Evolutionary conservation across 2,329 filamentous ascomycete species (phyloP).

Genomic region (Fusarium sp.): DNA sequence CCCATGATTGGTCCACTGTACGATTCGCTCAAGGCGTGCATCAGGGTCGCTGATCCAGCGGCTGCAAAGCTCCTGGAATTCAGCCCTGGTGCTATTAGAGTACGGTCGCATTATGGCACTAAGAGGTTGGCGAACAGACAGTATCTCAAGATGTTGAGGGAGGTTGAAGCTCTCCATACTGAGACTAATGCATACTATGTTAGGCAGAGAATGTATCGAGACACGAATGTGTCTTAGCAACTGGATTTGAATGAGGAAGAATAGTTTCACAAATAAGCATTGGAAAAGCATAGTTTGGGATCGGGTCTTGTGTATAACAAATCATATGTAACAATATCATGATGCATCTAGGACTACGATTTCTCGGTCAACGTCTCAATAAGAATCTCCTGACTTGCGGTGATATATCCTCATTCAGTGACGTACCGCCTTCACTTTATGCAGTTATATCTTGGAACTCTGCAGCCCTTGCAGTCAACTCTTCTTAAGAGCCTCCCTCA

Average conservation of each 20-base stretch:
- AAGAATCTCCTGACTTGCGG: background rate
- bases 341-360: background rate
- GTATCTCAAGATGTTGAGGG: constrained; percentile 45
- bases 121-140: constrained; percentile 45
- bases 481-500: constrained; percentile 64
- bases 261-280: background rate
- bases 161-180: constrained; percentile 43
- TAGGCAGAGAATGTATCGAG: constrained; percentile 2
- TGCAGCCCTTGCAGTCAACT: constrained; percentile 16
- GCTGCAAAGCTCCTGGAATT: constrained; percentile 41
- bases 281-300: background rate
- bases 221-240: background rate
- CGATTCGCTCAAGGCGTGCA: constrained; percentile 61
- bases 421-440: background rate
- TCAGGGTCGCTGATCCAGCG: constrained; percentile 63
- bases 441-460: constrained; percentile 18
- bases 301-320: constrained; percentile 12
- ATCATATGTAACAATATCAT: constrained; percentile 20
- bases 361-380: background rate
- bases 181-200: constrained; percentile 16
- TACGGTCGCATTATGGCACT: constrained; percentile 19
- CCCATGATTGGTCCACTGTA: constrained; percentile 55
- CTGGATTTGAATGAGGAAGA: background rate
- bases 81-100: too few relatives aligned
- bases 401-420: background rate